These are phyloP conservation scores for Sherardia arvensis DNA, from an alignment of 257 asterid genomes.

Conservation along the genomic window DNA sequence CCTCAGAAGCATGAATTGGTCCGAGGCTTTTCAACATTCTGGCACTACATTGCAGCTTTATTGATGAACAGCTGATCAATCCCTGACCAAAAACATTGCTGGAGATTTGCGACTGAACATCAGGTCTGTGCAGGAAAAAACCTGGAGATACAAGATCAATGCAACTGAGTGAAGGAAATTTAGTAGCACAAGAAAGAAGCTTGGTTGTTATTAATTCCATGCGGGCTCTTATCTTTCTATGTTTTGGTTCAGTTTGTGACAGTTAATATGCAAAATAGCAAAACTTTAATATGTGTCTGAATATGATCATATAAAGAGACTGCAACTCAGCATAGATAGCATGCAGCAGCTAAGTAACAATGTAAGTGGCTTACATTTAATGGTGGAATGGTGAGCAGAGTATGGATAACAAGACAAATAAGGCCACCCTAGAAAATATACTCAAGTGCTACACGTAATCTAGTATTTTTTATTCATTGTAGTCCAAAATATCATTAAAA, in stretches of 20 bases:
- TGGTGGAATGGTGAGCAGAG: slow-evolving; percentile 1
- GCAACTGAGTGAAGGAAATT: slow-evolving; percentile 11
- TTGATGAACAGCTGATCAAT: slow-evolving; percentile 29
- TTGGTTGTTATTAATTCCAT: slow-evolving; percentile 12
- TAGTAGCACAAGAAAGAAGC: slow-evolving; percentile 4
- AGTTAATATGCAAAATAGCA: slow-evolving; percentile 1
- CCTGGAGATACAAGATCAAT: slow-evolving; percentile 8
- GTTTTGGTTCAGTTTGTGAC: slow-evolving; percentile 6
- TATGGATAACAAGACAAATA: slow-evolving; percentile 14
- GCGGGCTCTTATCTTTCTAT: neutral
- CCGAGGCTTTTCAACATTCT: slow-evolving; percentile 39
- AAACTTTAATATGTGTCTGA: neutral
- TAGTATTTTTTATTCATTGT: too few species aligned
- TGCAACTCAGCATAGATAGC: slow-evolving; percentile 12
- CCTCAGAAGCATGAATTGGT: slow-evolving; percentile 39
- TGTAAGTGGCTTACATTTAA: slow-evolving; percentile 16
- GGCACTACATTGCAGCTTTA: slow-evolving; percentile 30
- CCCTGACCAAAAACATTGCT: slow-evolving; percentile 34
- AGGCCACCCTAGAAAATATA: neutral
- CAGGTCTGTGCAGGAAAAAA: slow-evolving; percentile 18
- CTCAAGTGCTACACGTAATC: too few species aligned
- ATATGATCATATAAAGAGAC: neutral
- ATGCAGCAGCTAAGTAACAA: neutral
- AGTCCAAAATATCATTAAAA: too few species aligned
- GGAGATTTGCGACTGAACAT: slow-evolving; percentile 17